Evolutionary conservation across 2,329 filamentous ascomycete species (phyloP), one percentile per base, ranked within the genome.

Genomic region (Sporothrix brunneoviolacea): DNA sequence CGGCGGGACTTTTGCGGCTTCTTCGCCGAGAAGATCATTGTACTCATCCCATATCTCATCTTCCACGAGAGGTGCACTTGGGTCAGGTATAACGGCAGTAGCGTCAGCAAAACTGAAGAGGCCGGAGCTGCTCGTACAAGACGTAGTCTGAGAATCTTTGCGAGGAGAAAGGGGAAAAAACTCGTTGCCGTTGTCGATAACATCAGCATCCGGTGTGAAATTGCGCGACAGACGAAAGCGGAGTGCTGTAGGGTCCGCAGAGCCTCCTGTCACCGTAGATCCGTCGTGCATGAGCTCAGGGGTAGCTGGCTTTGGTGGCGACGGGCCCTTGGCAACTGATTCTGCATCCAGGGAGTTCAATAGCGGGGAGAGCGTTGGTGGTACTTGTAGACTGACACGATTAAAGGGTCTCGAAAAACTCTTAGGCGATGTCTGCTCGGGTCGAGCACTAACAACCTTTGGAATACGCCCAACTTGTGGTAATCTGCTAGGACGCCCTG

Each of bases 41-140:
- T 94, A 96, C 66, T 95, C 91, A 46, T 91, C 84, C 91, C 91
- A 97, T 2, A 95, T 78, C 62, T 96, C 91, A 59, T 96, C 91
- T 57, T 94, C 87, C 1, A 72, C 80, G 4, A 84, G 75, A 0
- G 80, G 83, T 4, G 82, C 80, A 39, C 72, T 73, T 2, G 79
- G 73, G 3, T 72, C 69, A 0, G 86, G 85, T 19, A 86, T 71
- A 3, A 88, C 68, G 7, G 86, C 83, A 15, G 82, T 86, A 4
- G 83, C 80, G 6, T 77, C 77, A 12, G 75, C 74, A 55, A 77
- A 82, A 50, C 77, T 81, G 45, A 75, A 70, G 13, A 76, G 66
- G 0, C 79, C 81, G 2, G 86, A 88, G 59, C 80, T 88, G 60
- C 81, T 87, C 2, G 70, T 72, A 40, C 64, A 69, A 4, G 68